Base-by-base conservation (phyloP, 768 basidiomycete genomes). In the Favolaschia claudopus region DNA sequence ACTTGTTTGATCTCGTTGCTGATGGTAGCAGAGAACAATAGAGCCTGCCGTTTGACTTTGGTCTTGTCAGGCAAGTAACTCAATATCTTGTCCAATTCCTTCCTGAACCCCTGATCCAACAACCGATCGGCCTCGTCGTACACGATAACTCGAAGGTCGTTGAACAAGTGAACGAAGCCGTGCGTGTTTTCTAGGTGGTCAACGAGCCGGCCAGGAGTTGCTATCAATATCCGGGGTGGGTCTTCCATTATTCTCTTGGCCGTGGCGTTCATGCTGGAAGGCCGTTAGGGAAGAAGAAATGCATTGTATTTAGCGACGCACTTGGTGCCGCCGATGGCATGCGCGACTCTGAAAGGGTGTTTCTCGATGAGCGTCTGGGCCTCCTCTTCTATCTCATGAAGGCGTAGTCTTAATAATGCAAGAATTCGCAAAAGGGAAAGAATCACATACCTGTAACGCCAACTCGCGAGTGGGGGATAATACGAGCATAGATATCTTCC, bases 111-210 rank as follows among this genome's bases (percentile, higher is more conserved):
- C 67, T 89, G 81, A 66, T 92, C 91, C 19, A 92, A 78, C 15
- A 92, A 71, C 31, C 90, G 77, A 70, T 92, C 91, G 12, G 89
- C 90, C 72, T 92, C 90, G 67, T 92, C 90, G 61, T 89, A 76
- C 3, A 91, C 82, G 63, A 89, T 60, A 7, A 78, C 76, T 34
- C 77, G 71, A 7, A 86, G 71, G 27, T 70, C 60, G 5, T 61
- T 33, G 42, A 88, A 69, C 33, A 76, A 73, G 32, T 72, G 54
- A 10, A 60, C 60, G 47, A 85, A 69, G 39, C 67, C 47, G 24
- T 74, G 70, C n/a, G 66, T 63, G 34, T 80, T 85, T 65, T 83
- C 79, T 37, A 92, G 72, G 67, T 89, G 87, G 70, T 92, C 91
- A 59, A 86, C 76, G 53, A 92, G 77, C n/a, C 91, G 81, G 46